Percentiles rank a stretch among this genome's conserved stretches.
Conservation (phyloP, 164 flowering plant species). For the Hamamelis virginiana region DNA sequence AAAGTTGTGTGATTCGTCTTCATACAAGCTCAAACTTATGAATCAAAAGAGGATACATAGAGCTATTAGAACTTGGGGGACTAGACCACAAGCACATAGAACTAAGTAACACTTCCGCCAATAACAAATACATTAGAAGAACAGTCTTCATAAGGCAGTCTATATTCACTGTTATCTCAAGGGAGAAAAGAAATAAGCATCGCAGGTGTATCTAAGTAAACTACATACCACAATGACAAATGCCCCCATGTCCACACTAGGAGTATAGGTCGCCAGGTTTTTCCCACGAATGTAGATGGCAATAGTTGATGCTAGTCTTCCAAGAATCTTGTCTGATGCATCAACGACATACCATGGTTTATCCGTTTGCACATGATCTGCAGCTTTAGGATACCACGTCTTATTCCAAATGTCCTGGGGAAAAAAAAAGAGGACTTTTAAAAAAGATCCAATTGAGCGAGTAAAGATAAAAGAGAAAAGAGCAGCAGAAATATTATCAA, state of each 20-base stretch:
- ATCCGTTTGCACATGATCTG: conserved; percentile 73
- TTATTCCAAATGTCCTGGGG: conserved; percentile 92
- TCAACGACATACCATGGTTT: conserved; percentile 94
- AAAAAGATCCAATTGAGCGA: not conserved
- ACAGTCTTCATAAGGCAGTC: not conserved
- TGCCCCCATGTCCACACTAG: conserved; percentile 98
- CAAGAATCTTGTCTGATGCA: conserved; percentile 93
- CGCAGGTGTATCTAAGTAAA: not conserved
- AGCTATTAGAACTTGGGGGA: not conserved
- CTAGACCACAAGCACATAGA: not conserved
- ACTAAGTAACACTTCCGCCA: not conserved
- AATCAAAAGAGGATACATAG: no score
- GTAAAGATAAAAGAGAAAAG: not conserved
- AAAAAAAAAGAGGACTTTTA: not conserved
- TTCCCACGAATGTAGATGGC: conserved; percentile 89
- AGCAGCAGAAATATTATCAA: not conserved
- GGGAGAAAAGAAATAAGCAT: not conserved
- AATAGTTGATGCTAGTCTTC: conserved; percentile 90
- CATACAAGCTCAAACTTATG: no score
- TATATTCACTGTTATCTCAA: not conserved
- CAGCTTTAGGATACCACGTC: conserved; percentile 96
- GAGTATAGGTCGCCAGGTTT: conserved; percentile 84
- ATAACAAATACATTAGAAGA: not conserved
- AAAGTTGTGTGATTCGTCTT: no score
- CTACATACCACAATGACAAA: conserved; percentile 92